Evolutionary conservation across 805 yeast species (phyloP), one percentile per base, ranked within the genome.

Genomic region (Suhomyces vadensis): DNA sequence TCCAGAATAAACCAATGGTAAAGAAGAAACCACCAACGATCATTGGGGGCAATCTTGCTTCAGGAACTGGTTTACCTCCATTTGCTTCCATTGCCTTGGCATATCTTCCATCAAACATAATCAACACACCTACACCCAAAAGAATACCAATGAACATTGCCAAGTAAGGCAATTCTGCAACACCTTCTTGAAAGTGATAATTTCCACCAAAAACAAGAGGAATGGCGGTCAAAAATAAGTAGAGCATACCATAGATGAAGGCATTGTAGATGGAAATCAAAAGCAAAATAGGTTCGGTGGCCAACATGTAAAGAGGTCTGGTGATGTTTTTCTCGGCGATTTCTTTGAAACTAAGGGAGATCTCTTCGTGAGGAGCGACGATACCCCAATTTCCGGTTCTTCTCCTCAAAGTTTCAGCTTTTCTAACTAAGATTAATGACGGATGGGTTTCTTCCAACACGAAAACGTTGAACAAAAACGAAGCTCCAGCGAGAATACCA

Each of bases 1-100:
- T 73, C 96, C 96, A 86, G 56, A 89, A 74, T 49, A 89, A 69
- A 42, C 96, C 96, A 41, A 80, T 71, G 22, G 95, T 85, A 69
- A 90, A 87, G 6, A 76, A 58, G 42, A 87, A 50, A 20, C 83
- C 82, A 29, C 95, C 91, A 37, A 75, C 64, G 65, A 87, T 77
- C 85, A 89, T 79, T 25, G 91, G 82, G 11, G 83, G 81, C 45
- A 90, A 71, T 64, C 96, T 80, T 26, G 82, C 85, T 64, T 90
- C 96, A 0, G 97, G 95, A 14, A 83, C 77, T 0, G 82, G 75
- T 31, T 61, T 63, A 5, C 79, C 78, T 14, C 65, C 63, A 39
- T 68, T 67, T 14, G 26, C 57, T 1, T 68, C 74, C 31, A 65
- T 43, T 36, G 67, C 56, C 0, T 57, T 51, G 17, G 66, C 65